Base-by-base conservation (phyloP, 106 monocot genomes). In the Dendrobium huoshanense region DNA sequence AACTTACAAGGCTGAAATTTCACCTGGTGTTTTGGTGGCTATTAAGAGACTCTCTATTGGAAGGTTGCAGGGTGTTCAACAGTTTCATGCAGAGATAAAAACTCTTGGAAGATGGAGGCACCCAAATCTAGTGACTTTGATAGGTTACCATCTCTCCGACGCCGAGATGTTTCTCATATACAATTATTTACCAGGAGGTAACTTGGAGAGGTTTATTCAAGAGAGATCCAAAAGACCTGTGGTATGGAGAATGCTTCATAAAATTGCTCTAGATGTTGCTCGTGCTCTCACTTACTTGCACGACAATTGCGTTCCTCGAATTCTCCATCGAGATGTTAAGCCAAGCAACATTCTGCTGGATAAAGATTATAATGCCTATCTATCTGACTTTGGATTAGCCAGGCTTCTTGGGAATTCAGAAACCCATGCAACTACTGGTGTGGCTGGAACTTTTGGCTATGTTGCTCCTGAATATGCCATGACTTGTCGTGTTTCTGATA, bases 181-280 rank as follows among this genome's bases (percentile, higher is more conserved):
- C 75, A 93, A 93, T 80, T 92, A 88, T 73, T 55, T 90, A 10
- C 88, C 93, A 18, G 90, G 93, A 31, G 93, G 93, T 75, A 90
- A 93, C 59, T 85, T 93, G 73, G 92, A 93, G 81, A 90, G 81
- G 59, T 93, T 93, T 73, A 90, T 93, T 77, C 90, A 87, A 40
- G 93, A 88, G 79, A 88, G 93, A 67, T 86, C 76, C 18, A 93
- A 90, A 67, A 81, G 88, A 72, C 79, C 86, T n/a, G 70, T 90
- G 3, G 86, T 88, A 74, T 90, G 93, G 95, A 89, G 88, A 84
- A 95, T 92, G 92, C 95, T 99, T 83, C 95, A 95, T 85, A 95
- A 95, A 78, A 99, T 99, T 73, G 99, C 99, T 61, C 77, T 95
- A 33, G 95, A 99, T 81, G 83, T 99, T 73, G 91, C 91, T 1